Evolutionary conservation across 2,329 filamentous ascomycete genomes (phyloP).

Genomic region (Fusarium pseudograminearum): DNA sequence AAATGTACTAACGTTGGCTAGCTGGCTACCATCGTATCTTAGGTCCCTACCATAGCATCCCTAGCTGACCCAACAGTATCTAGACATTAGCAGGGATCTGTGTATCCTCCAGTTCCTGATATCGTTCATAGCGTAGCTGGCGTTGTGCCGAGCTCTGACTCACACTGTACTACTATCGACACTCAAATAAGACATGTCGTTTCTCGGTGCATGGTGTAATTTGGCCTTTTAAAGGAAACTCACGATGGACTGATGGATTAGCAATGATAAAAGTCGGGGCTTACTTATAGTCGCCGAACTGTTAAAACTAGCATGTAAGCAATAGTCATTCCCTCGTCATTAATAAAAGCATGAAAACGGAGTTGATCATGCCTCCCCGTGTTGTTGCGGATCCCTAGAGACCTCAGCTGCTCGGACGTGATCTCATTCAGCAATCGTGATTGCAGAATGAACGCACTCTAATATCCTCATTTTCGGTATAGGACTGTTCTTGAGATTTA

Average conservation of each 20-base stretch:
- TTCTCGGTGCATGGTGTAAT: background rate
- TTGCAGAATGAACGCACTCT: background rate
- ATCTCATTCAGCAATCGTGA: background rate
- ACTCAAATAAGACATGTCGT: background rate
- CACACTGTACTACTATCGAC: background rate
- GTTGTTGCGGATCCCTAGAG: background rate
- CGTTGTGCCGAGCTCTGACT: background rate
- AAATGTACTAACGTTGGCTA: background rate
- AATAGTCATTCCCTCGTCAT: constrained; percentile 26
- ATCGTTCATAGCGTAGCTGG: background rate
- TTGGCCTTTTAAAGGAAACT: background rate
- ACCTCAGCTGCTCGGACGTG: background rate
- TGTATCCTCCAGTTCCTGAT: background rate
- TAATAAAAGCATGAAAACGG: constrained; percentile 5
- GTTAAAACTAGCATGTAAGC: background rate
- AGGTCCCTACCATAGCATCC: background rate
- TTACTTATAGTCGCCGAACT: background rate
- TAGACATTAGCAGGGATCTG: background rate
- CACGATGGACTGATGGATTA: background rate
- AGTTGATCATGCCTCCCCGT: background rate
- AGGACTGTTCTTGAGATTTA: background rate
- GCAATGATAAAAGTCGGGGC: background rate
- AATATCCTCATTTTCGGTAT: background rate
- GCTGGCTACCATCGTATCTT: background rate
- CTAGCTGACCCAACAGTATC: background rate